phyloP scores from a whole-genome alignment of 495 filamentous ascomycete genomes.

The Neohortaea acidophila region DNA sequence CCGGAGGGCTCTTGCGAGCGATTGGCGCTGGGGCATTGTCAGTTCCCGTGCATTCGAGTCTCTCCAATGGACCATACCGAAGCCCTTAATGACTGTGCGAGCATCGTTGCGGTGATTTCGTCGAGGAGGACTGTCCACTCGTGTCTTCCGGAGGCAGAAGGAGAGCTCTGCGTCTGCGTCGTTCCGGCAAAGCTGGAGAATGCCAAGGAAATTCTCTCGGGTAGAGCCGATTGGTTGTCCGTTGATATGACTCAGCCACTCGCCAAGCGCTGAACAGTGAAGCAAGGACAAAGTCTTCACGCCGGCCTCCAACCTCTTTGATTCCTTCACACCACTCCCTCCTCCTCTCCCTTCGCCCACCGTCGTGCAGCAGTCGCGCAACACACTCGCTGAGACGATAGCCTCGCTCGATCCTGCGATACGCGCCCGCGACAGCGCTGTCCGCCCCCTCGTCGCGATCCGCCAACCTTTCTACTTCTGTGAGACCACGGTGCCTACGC shows the following conservation, averaged over 20 bases:
- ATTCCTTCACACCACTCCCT: conserved; percentile 4
- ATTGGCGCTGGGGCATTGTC: conserved; percentile 54
- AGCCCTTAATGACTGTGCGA: conserved; percentile 29
- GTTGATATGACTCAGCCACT: not conserved
- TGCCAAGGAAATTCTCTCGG: not conserved
- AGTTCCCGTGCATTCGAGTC: not conserved
- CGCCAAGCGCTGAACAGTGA: too few species aligned
- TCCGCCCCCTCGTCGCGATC: conserved; percentile 5
- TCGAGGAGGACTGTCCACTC: not conserved
- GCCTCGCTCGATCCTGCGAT: too few species aligned
- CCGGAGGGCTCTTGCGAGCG: conserved; percentile 61
- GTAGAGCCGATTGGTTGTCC: too few species aligned
- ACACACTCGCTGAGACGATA: conserved; percentile 5
- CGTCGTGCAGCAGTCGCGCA: conserved; percentile 15
- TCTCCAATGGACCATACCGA: conserved; percentile 21
- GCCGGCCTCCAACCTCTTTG: not conserved
- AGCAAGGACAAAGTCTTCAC: conserved; percentile 3
- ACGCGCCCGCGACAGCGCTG: not conserved
- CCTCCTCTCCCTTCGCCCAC: conserved; percentile 6
- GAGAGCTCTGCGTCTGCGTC: conserved; percentile 1
- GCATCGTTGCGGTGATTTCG: conserved; percentile 19
- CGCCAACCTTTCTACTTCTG: too few species aligned
- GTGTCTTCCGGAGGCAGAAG: not conserved
- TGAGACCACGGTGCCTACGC: conserved; percentile 10
- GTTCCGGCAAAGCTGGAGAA: not conserved